Evolutionary conservation across 2,329 filamentous ascomycete genomes (phyloP).

Genomic region (Trichoderma atroviride): DNA sequence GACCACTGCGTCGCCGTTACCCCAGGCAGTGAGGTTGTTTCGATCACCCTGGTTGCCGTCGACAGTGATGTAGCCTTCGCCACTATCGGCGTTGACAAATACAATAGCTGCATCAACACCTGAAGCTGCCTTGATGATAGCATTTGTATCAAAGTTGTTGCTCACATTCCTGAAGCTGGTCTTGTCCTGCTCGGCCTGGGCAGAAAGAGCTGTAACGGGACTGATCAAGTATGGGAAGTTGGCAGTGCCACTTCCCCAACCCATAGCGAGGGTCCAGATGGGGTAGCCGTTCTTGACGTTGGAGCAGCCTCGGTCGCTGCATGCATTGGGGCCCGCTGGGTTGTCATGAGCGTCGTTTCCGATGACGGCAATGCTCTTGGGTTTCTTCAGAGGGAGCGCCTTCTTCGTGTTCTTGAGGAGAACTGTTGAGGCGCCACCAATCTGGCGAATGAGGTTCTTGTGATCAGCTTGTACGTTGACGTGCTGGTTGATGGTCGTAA

Average conservation of each 20-base stretch:
- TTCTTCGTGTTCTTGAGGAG: background rate
- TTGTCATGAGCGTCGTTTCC: conserved; percentile 3
- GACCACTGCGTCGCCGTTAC: conserved; percentile 59
- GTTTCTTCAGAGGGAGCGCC: background rate
- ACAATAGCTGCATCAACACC: conserved; percentile 68
- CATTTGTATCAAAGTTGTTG: conserved; percentile 52
- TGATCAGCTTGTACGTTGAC: conserved; percentile 63
- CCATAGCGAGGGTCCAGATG: conserved; percentile 9
- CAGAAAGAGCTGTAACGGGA: conserved; percentile 1
- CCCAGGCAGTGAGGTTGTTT: conserved; percentile 13
- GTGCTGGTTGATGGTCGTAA: conserved; percentile 57
- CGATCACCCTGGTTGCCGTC: conserved; percentile 69
- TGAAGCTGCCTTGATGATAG: conserved; percentile 47
- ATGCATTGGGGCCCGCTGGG: background rate
- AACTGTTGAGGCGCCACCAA: conserved; percentile 45
- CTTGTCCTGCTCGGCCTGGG: background rate
- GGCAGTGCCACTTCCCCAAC: conserved; percentile 7
- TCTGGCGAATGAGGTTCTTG: conserved; percentile 59
- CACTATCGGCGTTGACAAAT: conserved; percentile 77
- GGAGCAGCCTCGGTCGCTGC: conserved; percentile 7
- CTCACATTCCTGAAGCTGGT: conserved; percentile 35
- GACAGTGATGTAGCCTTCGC: conserved; percentile 70
- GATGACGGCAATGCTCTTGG: background rate
- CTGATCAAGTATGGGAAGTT: conserved; percentile 7
- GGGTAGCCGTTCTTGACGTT: conserved; percentile 5